Conservation (phyloP, 2,329 filamentous ascomycete species). For the Epichloe baconii region DNA sequence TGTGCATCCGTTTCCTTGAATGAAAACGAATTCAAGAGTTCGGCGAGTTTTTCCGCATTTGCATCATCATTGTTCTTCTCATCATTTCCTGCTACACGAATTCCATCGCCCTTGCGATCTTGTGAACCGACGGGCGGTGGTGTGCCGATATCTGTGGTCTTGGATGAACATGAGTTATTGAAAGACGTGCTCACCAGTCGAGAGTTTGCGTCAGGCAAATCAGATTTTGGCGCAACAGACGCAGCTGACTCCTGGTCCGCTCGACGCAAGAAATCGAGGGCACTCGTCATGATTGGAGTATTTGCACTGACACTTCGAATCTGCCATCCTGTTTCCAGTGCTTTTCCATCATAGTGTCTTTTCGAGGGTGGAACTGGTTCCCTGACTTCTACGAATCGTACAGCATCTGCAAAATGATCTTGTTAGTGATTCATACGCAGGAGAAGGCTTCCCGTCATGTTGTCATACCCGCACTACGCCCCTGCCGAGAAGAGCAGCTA, state of each 20-base stretch:
- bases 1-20: not conserved
- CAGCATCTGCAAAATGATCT: not conserved
- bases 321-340: constrained; percentile 1
- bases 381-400: not conserved
- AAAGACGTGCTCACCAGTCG: not conserved
- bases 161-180: not conserved
- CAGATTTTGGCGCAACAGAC: not conserved
- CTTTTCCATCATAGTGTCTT: not conserved
- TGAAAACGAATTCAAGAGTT: constrained; percentile 3
- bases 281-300: not conserved
- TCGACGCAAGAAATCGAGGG: constrained; percentile 4
- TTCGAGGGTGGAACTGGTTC: not conserved
- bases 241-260: not conserved
- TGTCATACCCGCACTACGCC: not conserved
- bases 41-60: not conserved
- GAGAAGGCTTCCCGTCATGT: not conserved
- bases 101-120: not conserved
- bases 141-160: not conserved
- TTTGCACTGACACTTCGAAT: not conserved
- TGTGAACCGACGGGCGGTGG: not conserved
- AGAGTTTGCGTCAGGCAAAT: not conserved
- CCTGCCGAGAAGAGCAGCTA: not conserved
- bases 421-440: not conserved
- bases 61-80: not conserved
- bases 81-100: not conserved